Conservation (phyloP, 768 basidiomycete species). For the Kwoniella dendrophila region DNA sequence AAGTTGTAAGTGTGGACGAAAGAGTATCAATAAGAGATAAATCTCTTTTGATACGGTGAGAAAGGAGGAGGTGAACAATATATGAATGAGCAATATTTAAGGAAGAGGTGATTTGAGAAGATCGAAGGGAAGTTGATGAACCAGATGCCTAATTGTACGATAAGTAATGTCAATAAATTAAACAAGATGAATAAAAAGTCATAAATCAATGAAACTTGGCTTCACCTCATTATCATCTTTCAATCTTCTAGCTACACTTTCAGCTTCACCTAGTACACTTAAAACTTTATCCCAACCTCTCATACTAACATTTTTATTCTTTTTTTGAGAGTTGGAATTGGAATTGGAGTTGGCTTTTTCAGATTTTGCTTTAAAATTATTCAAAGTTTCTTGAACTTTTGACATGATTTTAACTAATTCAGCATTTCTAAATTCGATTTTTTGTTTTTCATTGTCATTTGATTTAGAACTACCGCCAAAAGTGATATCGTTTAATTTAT, state of each 20-base stretch:
- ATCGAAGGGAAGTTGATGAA: constrained; percentile 39
- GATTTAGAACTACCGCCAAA: too few species aligned
- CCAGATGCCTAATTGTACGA: constrained; percentile 47
- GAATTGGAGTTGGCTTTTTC: too few species aligned
- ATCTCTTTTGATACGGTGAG: constrained; percentile 85
- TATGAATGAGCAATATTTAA: constrained; percentile 76
- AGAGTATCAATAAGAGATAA: constrained; percentile 72
- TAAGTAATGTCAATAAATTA: too few species aligned
- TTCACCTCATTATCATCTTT: constrained; percentile 80
- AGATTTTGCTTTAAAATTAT: constrained; percentile 58
- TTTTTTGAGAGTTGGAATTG: constrained; percentile 53
- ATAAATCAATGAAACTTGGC: background rate
- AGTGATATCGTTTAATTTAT: constrained; percentile 64
- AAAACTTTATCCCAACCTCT: constrained; percentile 86
- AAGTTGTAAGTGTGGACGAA: constrained; percentile 46
- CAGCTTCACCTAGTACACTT: constrained; percentile 82
- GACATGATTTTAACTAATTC: constrained; percentile 86
- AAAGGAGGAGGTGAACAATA: constrained; percentile 82
- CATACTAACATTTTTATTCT: constrained; percentile 58
- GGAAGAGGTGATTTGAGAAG: constrained; percentile 39
- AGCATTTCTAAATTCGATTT: constrained; percentile 82
- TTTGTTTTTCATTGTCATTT: too few species aligned
- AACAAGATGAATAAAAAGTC: too few species aligned
- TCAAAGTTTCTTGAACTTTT: constrained; percentile 76
- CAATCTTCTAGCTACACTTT: constrained; percentile 76